Evolutionary conservation across 805 yeast genomes (phyloP), one percentile per base, ranked within the genome.

Genomic region (Tetrapisispora pingtungensis): DNA sequence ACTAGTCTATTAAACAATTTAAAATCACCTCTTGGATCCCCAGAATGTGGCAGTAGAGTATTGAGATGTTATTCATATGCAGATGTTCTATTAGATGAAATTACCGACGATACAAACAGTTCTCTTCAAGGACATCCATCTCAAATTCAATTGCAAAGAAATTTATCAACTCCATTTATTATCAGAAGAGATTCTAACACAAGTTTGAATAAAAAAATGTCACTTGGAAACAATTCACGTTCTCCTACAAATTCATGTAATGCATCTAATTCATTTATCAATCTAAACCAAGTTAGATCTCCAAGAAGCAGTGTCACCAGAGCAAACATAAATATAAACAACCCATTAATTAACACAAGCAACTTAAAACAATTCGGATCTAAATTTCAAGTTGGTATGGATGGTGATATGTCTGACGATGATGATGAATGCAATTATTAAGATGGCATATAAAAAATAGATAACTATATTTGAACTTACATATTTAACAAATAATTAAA

Each of bases 41-140:
- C 40, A 31, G 41, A 33, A 33, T n/a, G 27, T 15, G 26, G 40
- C 12, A 10, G 18, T 15, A 40, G 22, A 33, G 40, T 26, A 13
- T 32, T 43, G n/a, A 39, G 70, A 35, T 84, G 84, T 58, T 81
- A 77, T 56, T 80, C 88, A 2, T 85, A 82, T 61, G 95, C 93
- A 4, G 95, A 85, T 54, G 74, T 85, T 74, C 72, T 83, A 49
- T 75, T 70, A 50, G 78, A 76, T 52, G 90, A 82, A 58, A n/a
- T 43, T 12, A 18, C 32, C 2, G 46, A 43, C 15, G 35, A 28
- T 30, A 12, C 40, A 24, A 44, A 40, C 26, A 20, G 24, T 10
- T 22, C 22, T 13, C 28, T 33, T 28, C 42, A 32, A 26, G 17
- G 24, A 18, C 46, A 34, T n/a, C 44, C 35, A 30, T 40, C 42